Evolutionary conservation across 768 basidiomycete genomes (phyloP), one percentile per base, ranked within the genome.

Genomic region (Solioccasus polychromus): DNA sequence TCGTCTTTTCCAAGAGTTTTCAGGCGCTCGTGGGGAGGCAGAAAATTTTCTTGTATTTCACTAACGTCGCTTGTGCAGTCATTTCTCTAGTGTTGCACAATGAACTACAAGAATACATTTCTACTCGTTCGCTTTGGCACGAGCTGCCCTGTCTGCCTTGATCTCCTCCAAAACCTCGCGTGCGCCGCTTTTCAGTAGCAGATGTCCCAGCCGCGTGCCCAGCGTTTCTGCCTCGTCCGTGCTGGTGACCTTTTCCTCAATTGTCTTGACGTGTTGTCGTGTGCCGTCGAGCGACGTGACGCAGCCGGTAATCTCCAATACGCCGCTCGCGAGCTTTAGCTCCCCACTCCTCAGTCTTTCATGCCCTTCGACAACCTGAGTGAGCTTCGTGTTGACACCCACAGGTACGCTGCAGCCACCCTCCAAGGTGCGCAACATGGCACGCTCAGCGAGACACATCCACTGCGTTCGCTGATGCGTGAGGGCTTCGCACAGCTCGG

Each of bases 381-480:
- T 63, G 45, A 86, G 64, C 36, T 62, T 68, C 23, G 80, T 83
- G 40, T 74, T 71, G 23, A 91, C 84, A 4, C 94, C 95, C 14
- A 99, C 93, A 3, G 95, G 95, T 0, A 99, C 94, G 50, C 90
- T 93, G 69, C 96, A 99, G 20, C 96, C 96, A 23, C 96, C 96
- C 67, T 98, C 96, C 42, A 98, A 73, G 19, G 85, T 83, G n/a
- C 85, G 75, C 52, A 98, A 71, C 66, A 88, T 86, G 1, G 86
- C 88, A 12, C 96, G 80, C 68, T 99, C 96, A 2, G 92, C 92
- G 20, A 77, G 70, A 58, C 86, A 90, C 44, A 60, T 69, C 84
- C 84, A 91, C 37, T 82, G 75, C 0, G 92, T 92, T 62, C 77
- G 73, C 69, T 82, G 79, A 62, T 96, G 88, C 1, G 80, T 89